phyloP scores from a whole-genome alignment of 1,284 basidiomycete genomes.

The Rhizopogon parksii region DNA sequence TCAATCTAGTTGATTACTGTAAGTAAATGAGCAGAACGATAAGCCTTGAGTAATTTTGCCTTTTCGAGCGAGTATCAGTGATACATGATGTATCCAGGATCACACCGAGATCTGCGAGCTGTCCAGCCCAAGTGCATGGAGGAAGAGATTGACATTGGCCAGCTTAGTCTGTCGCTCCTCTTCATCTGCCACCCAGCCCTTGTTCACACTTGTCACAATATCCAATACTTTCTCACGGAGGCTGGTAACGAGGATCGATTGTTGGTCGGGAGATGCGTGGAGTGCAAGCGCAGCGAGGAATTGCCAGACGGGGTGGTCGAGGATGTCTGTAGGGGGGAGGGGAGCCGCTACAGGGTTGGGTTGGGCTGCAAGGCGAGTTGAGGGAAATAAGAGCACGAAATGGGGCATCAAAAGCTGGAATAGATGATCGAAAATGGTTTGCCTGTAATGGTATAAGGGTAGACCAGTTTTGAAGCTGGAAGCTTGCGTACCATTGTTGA shows the following conservation, averaged over 20 bases:
- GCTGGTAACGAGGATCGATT: constrained; percentile 79
- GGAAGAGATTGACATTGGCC: constrained; percentile 79
- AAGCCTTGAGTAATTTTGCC: constrained; percentile 17
- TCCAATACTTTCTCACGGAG: constrained; percentile 91
- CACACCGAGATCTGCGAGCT: constrained; percentile 72
- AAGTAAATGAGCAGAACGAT: constrained; percentile 2
- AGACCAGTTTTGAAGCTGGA: background rate
- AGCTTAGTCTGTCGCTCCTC: constrained; percentile 63
- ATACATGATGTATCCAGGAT: constrained; percentile 7
- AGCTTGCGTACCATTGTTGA: constrained; percentile 66
- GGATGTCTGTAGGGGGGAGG: constrained; percentile 69
- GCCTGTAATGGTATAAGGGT: constrained; percentile 39
- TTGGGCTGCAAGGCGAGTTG: constrained; percentile 62
- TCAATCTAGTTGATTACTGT: constrained; percentile 1
- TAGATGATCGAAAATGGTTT: constrained; percentile 78
- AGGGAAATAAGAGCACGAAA: constrained; percentile 83
- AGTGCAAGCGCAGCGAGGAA: constrained; percentile 87
- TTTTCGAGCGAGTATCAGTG: constrained; percentile 11
- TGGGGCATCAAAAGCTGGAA: constrained; percentile 74
- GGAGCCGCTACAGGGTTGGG: constrained; percentile 38
- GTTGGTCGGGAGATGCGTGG: constrained; percentile 77
- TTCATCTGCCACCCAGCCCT: constrained; percentile 61
- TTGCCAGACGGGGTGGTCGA: constrained; percentile 91
- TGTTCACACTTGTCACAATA: constrained; percentile 72
- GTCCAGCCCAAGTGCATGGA: constrained; percentile 80